Conservation (phyloP, 148 eudicot genomes). For the Vaccinium macrocarpon region DNA sequence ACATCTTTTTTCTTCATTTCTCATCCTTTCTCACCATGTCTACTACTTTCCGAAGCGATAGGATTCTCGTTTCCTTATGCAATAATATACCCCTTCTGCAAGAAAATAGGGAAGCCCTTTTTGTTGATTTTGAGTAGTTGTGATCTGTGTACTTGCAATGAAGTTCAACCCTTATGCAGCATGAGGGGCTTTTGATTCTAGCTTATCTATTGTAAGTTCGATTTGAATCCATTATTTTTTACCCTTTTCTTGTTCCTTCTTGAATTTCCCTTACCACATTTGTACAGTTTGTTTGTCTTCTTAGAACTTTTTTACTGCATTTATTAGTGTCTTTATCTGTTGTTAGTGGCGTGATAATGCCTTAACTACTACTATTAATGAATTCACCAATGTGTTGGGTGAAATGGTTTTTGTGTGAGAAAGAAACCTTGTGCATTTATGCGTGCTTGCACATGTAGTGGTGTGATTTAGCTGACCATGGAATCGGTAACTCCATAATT, state of each 20-base stretch:
- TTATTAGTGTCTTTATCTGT: not conserved
- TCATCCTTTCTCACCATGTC: not conserved
- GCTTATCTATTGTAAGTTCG: not conserved
- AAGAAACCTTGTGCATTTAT: not conserved
- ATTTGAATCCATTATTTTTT: not conserved
- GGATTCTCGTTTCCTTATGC: not conserved
- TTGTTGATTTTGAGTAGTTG: not conserved
- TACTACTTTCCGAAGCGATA: not conserved
- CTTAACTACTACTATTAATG: not conserved
- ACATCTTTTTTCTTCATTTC: not conserved
- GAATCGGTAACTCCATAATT: not conserved
- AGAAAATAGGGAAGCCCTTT: not conserved
- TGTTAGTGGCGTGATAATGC: not conserved
- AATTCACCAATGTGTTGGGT: not conserved
- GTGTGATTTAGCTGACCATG: not conserved
- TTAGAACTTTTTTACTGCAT: not conserved
- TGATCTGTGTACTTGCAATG: not conserved
- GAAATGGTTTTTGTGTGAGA: not conserved
- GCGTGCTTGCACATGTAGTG: not conserved
- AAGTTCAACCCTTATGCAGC: not conserved
- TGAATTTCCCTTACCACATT: not conserved
- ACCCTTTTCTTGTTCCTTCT: conserved; percentile 8
- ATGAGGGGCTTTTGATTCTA: not conserved
- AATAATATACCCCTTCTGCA: not conserved
- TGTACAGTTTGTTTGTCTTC: not conserved